Evolutionary conservation across 2,329 filamentous ascomycete genomes (phyloP).

Genomic region (Epichloe gansuensis): DNA sequence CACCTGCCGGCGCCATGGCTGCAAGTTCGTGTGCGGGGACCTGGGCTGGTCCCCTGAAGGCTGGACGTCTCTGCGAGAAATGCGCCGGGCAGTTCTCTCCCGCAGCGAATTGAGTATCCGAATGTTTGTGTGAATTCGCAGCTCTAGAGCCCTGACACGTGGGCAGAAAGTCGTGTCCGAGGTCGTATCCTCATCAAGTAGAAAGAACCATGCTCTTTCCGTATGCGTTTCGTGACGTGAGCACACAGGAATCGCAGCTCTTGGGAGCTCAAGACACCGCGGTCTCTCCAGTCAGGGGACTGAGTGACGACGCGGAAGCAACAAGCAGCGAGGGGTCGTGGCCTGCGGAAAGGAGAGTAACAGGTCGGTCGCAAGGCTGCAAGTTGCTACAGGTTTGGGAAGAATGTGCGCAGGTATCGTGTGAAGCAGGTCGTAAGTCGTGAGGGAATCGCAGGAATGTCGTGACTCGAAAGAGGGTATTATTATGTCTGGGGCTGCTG

Average conservation of each 20-base stretch:
- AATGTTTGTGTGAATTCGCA: background rate
- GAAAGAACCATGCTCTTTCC: conserved; percentile 8
- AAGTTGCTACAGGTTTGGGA: background rate
- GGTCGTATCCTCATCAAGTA: conserved; percentile 6
- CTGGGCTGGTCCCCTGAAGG: conserved; percentile 22
- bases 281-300: background rate
- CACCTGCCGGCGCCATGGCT: conserved; percentile 45
- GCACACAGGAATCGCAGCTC: background rate
- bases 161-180: background rate
- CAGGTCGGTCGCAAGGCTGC: background rate
- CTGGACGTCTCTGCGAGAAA: conserved; percentile 13
- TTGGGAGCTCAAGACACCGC: background rate
- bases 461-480: background rate
- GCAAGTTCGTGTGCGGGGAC: conserved; percentile 22
- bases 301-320: background rate
- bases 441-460: conserved; percentile 2
- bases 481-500: background rate
- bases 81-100: conserved; percentile 12
- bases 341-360: background rate
- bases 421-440: background rate
- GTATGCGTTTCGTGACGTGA: background rate
- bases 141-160: background rate
- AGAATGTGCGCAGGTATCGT: background rate
- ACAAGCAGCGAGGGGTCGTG: background rate
- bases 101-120: background rate